Conservation (phyloP, 208 protist species). For the Trichomonas vaginalis region DNA sequence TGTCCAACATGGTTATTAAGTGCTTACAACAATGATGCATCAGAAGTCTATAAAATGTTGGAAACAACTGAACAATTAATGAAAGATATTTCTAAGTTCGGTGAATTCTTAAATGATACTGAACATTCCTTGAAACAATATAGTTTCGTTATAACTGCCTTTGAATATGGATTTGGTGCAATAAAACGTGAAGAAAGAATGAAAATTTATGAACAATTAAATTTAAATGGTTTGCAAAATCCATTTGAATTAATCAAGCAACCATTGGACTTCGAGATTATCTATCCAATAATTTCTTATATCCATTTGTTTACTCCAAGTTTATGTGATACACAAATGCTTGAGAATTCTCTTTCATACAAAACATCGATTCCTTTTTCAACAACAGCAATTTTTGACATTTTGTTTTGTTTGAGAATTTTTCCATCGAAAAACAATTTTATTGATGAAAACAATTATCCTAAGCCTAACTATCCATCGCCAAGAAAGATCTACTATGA, state of each 20-base stretch:
- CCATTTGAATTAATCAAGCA: not conserved
- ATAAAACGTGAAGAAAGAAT: not conserved
- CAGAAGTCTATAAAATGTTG: not conserved
- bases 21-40: not conserved
- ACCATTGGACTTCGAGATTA: not conserved
- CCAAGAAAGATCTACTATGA: not conserved
- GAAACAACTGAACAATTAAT: not conserved
- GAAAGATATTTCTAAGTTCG: not conserved
- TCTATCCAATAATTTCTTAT: not conserved
- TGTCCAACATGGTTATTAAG: not conserved
- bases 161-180: not conserved
- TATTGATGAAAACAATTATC: not conserved
- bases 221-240: not conserved
- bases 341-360: not conserved
- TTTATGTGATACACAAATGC: not conserved
- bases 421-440: not conserved
- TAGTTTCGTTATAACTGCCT: not conserved
- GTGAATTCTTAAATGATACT: not conserved
- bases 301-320: not conserved
- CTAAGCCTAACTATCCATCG: not conserved
- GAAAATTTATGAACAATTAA: not conserved
- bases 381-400: not conserved
- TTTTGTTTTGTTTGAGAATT: not conserved
- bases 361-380: not conserved
- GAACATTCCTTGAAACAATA: not conserved